Percentiles rank a stretch among this genome's conserved stretches.
Evolutionary conservation across 331 rosid species (phyloP).

Genomic region (Pyrus hybrid): DNA sequence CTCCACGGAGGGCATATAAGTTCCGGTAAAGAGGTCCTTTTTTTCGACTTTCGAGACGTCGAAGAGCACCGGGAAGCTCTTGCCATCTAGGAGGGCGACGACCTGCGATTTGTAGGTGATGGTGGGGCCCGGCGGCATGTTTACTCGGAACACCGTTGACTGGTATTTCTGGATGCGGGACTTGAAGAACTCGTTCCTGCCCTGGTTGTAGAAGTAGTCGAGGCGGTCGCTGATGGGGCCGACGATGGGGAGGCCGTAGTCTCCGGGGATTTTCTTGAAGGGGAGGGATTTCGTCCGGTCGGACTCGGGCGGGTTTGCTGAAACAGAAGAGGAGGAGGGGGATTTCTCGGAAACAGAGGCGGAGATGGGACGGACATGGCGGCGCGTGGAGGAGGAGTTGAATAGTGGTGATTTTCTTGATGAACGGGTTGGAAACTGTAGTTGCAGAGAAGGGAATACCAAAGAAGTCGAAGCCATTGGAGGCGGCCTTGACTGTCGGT

Average conservation of each 20-base stretch:
- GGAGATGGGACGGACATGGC: constrained; percentile 9
- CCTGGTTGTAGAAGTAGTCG: constrained; percentile 76
- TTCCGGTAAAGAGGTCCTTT: constrained; percentile 72
- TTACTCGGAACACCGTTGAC: constrained; percentile 76
- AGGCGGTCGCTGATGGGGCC: constrained; percentile 64
- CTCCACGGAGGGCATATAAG: constrained; percentile 67
- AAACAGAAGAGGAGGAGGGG: constrained; percentile 6
- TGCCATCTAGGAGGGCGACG: constrained; percentile 70
- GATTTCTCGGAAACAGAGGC: constrained; percentile 33
- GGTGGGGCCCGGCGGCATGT: constrained; percentile 89
- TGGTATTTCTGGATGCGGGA: constrained; percentile 46
- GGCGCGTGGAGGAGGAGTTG: neutral
- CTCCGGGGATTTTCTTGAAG: constrained; percentile 59
- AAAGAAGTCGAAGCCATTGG: constrained; percentile 30
- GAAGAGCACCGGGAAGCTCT: constrained; percentile 71
- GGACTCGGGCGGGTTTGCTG: constrained; percentile 18
- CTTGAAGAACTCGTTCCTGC: constrained; percentile 54
- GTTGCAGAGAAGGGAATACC: constrained; percentile 19
- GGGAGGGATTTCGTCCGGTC: constrained; percentile 29
- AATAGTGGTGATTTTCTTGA: neutral
- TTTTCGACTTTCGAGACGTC: constrained; percentile 71
- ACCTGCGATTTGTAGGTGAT: constrained; percentile 50
- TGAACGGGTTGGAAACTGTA: constrained; percentile 12
- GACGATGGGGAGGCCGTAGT: constrained; percentile 56
- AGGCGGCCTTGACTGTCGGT: neutral